Evolutionary conservation across 768 basidiomycete genomes (phyloP).

Genomic region (Cyclocybe cylindracea): DNA sequence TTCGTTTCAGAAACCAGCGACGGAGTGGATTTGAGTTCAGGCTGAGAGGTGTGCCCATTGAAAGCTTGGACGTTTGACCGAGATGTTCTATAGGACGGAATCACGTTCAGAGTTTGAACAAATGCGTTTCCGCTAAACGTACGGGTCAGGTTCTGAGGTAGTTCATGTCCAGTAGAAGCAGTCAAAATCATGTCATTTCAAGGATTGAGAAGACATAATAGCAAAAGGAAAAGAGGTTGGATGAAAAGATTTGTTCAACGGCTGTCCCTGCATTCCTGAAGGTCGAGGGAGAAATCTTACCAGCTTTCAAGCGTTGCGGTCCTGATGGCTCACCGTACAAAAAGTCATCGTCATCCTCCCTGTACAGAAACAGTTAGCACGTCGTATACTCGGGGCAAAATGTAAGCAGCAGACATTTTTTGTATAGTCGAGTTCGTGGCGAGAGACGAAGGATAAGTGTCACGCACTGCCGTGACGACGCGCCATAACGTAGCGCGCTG

Average conservation of each 20-base stretch:
- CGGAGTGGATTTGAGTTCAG: constrained; percentile 43
- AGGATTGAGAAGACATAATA: constrained; percentile 27
- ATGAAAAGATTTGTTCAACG: constrained; percentile 7
- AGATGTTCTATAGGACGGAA: constrained; percentile 29
- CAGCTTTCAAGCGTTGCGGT: constrained; percentile 38
- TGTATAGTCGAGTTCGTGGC: too few relatives aligned
- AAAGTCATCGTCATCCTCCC: constrained; percentile 84
- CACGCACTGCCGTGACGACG: too few relatives aligned
- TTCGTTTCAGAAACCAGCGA: not conserved
- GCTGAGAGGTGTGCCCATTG: constrained; percentile 51
- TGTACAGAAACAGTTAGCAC: constrained; percentile 18
- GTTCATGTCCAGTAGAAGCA: constrained; percentile 38
- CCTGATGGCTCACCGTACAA: constrained; percentile 62
- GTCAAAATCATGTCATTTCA: constrained; percentile 43
- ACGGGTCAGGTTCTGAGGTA: constrained; percentile 61
- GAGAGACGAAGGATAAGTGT: too few relatives aligned
- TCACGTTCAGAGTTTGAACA: constrained; percentile 6
- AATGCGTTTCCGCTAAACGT: constrained; percentile 39
- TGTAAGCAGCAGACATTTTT: too few relatives aligned
- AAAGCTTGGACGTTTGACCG: constrained; percentile 43
- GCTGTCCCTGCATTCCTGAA: constrained; percentile 1
- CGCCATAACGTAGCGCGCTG: too few relatives aligned
- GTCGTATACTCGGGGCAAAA: not conserved
- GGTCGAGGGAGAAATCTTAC: constrained; percentile 36
- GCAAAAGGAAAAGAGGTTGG: constrained; percentile 27